Evolutionary conservation across 2,329 filamentous ascomycete genomes (phyloP).

Genomic region (Nothophaeocryptopus gaeumannii): DNA sequence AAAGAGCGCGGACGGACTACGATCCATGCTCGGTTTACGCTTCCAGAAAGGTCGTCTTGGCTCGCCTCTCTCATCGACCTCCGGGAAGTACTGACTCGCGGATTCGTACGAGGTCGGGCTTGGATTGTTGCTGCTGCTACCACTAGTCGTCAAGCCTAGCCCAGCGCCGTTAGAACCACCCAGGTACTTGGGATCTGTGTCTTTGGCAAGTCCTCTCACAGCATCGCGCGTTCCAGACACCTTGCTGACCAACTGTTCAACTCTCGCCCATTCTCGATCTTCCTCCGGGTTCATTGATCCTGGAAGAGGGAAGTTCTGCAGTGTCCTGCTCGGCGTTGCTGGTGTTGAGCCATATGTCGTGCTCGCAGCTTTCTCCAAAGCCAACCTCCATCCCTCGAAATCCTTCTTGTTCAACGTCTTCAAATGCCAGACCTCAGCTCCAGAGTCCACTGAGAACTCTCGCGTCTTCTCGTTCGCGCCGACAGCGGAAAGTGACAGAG

Average conservation of each 20-base stretch:
- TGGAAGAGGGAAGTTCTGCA: constrained; percentile 15
- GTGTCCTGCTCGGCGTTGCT: constrained; percentile 29
- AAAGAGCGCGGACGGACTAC: constrained; percentile 43
- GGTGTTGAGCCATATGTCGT: constrained; percentile 20
- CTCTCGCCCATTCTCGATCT: constrained; percentile 79
- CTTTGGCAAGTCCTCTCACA: constrained; percentile 78
- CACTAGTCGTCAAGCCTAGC: constrained; percentile 30
- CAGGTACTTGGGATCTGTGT: constrained; percentile 67
- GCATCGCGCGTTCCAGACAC: constrained; percentile 87
- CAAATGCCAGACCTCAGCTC: constrained; percentile 94
- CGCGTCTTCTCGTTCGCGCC: constrained; percentile 82
- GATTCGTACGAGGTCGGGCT: constrained; percentile 36
- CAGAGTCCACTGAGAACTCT: constrained; percentile 95
- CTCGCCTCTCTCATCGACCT: constrained; percentile 27
- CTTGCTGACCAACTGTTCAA: constrained; percentile 80
- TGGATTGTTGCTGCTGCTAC: constrained; percentile 32
- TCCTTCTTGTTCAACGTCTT: constrained; percentile 78
- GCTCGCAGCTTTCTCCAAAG: constrained; percentile 69
- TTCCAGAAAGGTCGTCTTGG: constrained; percentile 87
- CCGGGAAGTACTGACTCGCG: constrained; percentile 46
- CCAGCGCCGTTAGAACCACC: constrained; percentile 37
- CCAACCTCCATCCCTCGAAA: constrained; percentile 82
- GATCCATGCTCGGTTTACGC: constrained; percentile 65
- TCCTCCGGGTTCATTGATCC: constrained; percentile 51
- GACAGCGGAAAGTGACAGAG: constrained; percentile 84